Percentiles rank a stretch among this genome's conserved stretches.
Evolutionary conservation across 495 filamentous ascomycete genomes (phyloP).

Genomic region (Wilcoxina mikolae): DNA sequence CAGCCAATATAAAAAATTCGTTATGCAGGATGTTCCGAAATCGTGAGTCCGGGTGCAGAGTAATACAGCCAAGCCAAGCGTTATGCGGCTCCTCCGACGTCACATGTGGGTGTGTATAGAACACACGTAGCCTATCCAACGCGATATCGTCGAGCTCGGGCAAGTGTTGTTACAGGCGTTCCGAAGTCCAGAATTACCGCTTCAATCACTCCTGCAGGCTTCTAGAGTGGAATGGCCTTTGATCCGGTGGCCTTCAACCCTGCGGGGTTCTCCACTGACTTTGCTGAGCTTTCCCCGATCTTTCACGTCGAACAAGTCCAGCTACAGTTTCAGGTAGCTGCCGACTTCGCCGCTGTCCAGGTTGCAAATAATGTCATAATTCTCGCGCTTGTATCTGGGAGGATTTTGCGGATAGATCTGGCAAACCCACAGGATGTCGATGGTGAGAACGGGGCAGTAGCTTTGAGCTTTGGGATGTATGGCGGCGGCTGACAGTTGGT

Average conservation of each 20-base stretch:
- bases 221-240: slow-evolving; percentile 15
- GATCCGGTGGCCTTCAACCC: slow-evolving; percentile 24
- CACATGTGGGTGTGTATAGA: too few relatives aligned
- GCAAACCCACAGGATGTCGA: slow-evolving; percentile 91
- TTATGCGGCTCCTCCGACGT: slow-evolving; percentile 7
- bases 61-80: background rate
- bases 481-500: slow-evolving; percentile 1
- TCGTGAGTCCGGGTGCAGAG: background rate
- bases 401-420: slow-evolving; percentile 84
- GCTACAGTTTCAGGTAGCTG: slow-evolving; percentile 78
- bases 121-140: too few relatives aligned
- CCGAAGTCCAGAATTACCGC: background rate
- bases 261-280: slow-evolving; percentile 30
- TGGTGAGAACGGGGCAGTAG: slow-evolving; percentile 44
- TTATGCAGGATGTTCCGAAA: too few relatives aligned
- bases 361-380: slow-evolving; percentile 95
- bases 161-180: slow-evolving; percentile 8
- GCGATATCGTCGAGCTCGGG: too few relatives aligned
- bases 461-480: background rate
- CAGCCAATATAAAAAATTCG: too few relatives aligned
- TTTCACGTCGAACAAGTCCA: slow-evolving; percentile 84
- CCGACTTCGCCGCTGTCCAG: slow-evolving; percentile 90
- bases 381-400: slow-evolving; percentile 70
- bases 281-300: slow-evolving; percentile 58
- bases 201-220: background rate